Evolutionary conservation across 2,329 filamentous ascomycete species (phyloP).

Genomic region (Pseudogymnoascus sp.): DNA sequence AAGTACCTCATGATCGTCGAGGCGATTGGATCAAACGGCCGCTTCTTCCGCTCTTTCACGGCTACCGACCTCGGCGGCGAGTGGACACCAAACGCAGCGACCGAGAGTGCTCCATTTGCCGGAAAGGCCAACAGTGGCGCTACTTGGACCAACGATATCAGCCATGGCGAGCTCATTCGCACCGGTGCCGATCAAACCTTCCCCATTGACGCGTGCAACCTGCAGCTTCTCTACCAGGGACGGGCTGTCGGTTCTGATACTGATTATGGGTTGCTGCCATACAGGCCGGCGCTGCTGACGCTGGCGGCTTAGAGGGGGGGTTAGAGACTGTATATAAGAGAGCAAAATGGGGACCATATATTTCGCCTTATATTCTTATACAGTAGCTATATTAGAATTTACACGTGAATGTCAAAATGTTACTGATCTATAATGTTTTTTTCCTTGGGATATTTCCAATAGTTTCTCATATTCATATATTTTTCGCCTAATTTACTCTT

Average conservation of each 20-base stretch:
- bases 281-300: slow-evolving; percentile 47
- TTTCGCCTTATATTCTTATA: neutral
- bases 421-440: neutral
- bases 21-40: slow-evolving; percentile 45
- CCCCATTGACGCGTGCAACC: slow-evolving; percentile 53
- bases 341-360: neutral
- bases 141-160: slow-evolving; percentile 59
- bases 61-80: slow-evolving; percentile 44
- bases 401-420: neutral
- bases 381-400: neutral
- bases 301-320: slow-evolving; percentile 20
- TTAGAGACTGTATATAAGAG: neutral
- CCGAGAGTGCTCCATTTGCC: slow-evolving; percentile 53
- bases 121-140: slow-evolving; percentile 57
- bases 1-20: slow-evolving; percentile 63
- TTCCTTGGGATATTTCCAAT: rapidly evolving
- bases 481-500: neutral
- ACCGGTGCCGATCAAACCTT: slow-evolving; percentile 51
- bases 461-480: neutral
- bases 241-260: slow-evolving; percentile 32
- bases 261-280: slow-evolving; percentile 44
- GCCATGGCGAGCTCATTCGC: slow-evolving; percentile 54
- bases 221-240: slow-evolving; percentile 58
- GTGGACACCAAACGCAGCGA: slow-evolving; percentile 50
- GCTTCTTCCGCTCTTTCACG: slow-evolving; percentile 61